A percentile compares a stretch with the other conserved stretches of the same genome.
Conservation (phyloP, 164 flowering plant genomes). For the Berberis vulgaris region DNA sequence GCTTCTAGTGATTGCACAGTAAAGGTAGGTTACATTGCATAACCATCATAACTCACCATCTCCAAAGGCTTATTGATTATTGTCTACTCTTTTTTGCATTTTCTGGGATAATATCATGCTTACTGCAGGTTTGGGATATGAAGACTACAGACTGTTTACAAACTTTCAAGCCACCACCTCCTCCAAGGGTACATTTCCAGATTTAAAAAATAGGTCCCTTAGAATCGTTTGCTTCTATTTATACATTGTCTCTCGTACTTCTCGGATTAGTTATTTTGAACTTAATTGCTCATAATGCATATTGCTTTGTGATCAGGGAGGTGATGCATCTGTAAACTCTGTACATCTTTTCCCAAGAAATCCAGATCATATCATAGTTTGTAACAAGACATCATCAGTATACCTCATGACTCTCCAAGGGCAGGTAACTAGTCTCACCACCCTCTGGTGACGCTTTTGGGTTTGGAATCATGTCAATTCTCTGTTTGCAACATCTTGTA, state of each 20-base stretch:
- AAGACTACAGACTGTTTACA: conserved; percentile 91
- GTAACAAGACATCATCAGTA: conserved; percentile 93
- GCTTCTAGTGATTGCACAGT: conserved; percentile 99
- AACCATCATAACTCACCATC: background rate
- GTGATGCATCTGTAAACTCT: conserved; percentile 96
- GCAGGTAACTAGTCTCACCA: conserved; percentile 50
- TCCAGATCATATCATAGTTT: conserved; percentile 81
- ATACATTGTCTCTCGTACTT: background rate
- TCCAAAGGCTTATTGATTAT: background rate
- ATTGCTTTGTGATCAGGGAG: conserved; percentile 50
- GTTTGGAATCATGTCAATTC: background rate
- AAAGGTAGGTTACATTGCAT: conserved; percentile 39
- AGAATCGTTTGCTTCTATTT: conserved; percentile 3
- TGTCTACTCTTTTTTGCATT: background rate
- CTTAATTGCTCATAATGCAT: background rate
- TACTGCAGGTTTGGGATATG: conserved; percentile 84
- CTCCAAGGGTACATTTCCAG: conserved; percentile 55
- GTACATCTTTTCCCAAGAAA: conserved; percentile 91
- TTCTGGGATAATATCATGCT: background rate
- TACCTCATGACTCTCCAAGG: conserved; percentile 98
- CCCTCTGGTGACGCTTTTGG: background rate
- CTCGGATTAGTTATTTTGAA: background rate
- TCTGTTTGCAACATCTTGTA: too few species aligned
- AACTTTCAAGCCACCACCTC: conserved; percentile 98
- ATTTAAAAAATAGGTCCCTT: background rate